Conservation (phyloP, 169 alveolate species). For the Babesia divergens region DNA sequence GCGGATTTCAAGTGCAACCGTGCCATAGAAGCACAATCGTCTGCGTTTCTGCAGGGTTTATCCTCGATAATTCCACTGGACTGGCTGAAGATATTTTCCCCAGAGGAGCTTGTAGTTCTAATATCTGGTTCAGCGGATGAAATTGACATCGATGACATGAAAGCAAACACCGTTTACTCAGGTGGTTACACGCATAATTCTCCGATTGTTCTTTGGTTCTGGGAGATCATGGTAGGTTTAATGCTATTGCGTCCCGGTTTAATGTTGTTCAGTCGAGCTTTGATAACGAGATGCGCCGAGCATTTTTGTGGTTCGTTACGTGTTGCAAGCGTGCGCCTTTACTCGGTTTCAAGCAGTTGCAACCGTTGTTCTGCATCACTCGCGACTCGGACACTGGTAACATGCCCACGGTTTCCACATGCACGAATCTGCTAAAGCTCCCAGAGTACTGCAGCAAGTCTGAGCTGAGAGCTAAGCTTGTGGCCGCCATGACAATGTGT, state of each 20-base stretch:
- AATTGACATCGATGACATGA: slow-evolving; percentile 88
- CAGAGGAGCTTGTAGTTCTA: slow-evolving; percentile 89
- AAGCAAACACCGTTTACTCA: slow-evolving; percentile 83
- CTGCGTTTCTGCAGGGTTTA: slow-evolving; percentile 83
- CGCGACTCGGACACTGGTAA: slow-evolving; percentile 82
- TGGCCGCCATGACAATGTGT: slow-evolving; percentile 58
- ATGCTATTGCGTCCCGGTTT: neutral
- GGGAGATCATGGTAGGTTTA: slow-evolving; percentile 84
- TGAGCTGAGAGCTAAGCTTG: slow-evolving; percentile 13
- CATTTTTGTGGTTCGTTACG: slow-evolving; percentile 92
- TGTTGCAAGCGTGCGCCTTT: slow-evolving; percentile 95
- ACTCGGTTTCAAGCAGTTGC: slow-evolving; percentile 87
- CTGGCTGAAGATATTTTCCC: slow-evolving; percentile 88
- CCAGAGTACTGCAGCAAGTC: slow-evolving; percentile 83
- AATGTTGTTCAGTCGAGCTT: slow-evolving; percentile 36
- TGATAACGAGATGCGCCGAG: slow-evolving; percentile 82
- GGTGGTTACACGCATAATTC: slow-evolving; percentile 86
- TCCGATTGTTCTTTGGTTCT: slow-evolving; percentile 85
- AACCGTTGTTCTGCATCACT: slow-evolving; percentile 91
- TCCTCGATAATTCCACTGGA: slow-evolving; percentile 83
- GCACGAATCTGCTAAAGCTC: slow-evolving; percentile 92
- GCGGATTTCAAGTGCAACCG: slow-evolving; percentile 86
- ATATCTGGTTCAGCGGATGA: slow-evolving; percentile 89
- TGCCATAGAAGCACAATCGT: slow-evolving; percentile 75
- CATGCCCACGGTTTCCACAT: slow-evolving; percentile 95